These are phyloP conservation scores for Triticum aestivum DNA, from an alignment of 176 grass and related monocot genomes.

Conservation along the genomic window IWGSC_CS_RefSeq_v2.1 NC_057809.1:226186453-226186952, in stretches of 20 bases:
- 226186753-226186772: neutral
- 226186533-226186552: constrained; percentile 21
- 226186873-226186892: neutral
- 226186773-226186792: neutral
- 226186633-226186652: neutral
- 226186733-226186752: neutral
- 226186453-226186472: constrained; percentile 24
- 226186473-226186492: constrained; percentile 30
- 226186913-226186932: neutral
- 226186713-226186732: constrained; percentile 1
- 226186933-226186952: neutral
- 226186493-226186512: constrained; percentile 29
- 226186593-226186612: constrained; percentile 2
- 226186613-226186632: neutral
- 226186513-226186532: constrained; percentile 35
- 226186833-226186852: neutral
- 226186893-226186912: neutral
- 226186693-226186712: neutral
- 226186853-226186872: neutral
- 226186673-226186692: neutral
- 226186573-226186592: neutral
- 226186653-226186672: constrained; percentile 17
- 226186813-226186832: neutral
- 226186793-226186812: neutral
- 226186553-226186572: neutral